These are phyloP conservation scores for Chlamydomonas sphaeroides DNA, from an alignment of 139 green algal species.

Conservation along the genomic window DNA sequence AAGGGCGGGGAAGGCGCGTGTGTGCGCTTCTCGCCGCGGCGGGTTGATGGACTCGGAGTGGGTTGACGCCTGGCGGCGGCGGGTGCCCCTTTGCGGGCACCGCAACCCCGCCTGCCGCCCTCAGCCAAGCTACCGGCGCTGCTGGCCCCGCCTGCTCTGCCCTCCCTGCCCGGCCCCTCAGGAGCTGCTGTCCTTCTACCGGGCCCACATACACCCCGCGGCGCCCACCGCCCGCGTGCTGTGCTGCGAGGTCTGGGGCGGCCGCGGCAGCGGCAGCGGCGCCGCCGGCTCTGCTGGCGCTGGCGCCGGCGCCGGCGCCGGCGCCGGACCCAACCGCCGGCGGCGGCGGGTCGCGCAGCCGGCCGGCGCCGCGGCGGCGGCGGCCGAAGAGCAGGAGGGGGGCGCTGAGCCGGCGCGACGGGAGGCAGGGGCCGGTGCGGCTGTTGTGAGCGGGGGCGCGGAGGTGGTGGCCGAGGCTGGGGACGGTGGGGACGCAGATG, in stretches of 20 bases:
- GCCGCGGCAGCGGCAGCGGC: neutral
- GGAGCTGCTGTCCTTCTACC: constrained; percentile 53
- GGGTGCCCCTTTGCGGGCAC: no score
- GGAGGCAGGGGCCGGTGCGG: neutral
- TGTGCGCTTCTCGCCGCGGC: neutral
- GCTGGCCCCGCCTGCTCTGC: neutral
- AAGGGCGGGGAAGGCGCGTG: neutral
- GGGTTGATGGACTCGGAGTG: neutral
- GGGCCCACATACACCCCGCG: constrained; percentile 18
- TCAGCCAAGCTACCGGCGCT: no score
- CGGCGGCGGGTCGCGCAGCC: neutral
- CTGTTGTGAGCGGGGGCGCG: no score
- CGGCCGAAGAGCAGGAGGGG: neutral
- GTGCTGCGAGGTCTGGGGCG: constrained; percentile 35
- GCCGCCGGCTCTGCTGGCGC: neutral
- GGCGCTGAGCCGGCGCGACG: neutral
- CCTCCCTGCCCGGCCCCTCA: neutral
- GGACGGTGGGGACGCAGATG: neutral
- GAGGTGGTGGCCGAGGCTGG: neutral
- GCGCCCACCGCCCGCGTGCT: neutral
- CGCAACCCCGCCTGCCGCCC: no score
- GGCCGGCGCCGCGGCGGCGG: neutral
- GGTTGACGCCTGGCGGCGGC: neutral
- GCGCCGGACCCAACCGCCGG: neutral
- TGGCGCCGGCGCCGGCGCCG: neutral